phyloP scores from a whole-genome alignment of 2,329 filamentous ascomycete species.

The Colletotrichum scovillei region DNA sequence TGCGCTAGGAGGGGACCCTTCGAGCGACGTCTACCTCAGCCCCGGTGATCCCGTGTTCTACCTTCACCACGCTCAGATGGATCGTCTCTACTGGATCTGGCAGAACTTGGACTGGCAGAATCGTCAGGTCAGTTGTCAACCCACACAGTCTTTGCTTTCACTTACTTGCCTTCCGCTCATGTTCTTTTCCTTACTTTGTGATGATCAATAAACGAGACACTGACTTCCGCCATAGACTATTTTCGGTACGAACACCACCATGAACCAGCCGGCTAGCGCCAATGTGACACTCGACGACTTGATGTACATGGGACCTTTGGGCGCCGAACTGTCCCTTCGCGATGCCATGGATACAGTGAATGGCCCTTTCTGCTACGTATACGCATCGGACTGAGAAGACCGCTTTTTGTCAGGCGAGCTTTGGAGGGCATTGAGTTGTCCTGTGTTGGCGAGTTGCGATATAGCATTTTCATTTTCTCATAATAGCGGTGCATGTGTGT shows the following conservation, averaged over 20 bases:
- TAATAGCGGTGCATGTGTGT: not conserved
- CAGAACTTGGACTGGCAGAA: slow-evolving; percentile 55
- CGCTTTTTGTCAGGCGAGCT: not conserved
- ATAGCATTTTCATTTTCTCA: not conserved
- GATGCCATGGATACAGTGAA: slow-evolving; percentile 52
- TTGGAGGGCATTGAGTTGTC: not conserved
- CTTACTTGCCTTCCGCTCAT: too few relatives aligned
- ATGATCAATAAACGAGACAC: not conserved
- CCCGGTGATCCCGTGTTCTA: slow-evolving; percentile 58
- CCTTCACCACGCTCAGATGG: slow-evolving; percentile 57
- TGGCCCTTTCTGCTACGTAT: slow-evolving; percentile 58
- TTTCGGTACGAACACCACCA: slow-evolving; percentile 53
- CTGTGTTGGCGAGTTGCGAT: not conserved
- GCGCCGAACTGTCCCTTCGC: slow-evolving; percentile 46
- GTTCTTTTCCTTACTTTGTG: too few relatives aligned
- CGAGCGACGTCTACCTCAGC: slow-evolving; percentile 55
- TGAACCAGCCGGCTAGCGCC: slow-evolving; percentile 51
- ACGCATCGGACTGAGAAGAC: slow-evolving; percentile 35
- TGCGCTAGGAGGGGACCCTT: slow-evolving; percentile 56
- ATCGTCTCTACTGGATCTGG: slow-evolving; percentile 60
- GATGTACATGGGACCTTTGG: slow-evolving; percentile 45
- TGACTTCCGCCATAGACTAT: slow-evolving; percentile 38
- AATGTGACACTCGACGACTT: slow-evolving; percentile 54
- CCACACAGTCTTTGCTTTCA: too few relatives aligned
- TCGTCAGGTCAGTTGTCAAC: slow-evolving; percentile 41